A percentile compares a stretch with the other conserved stretches of the same genome.
phyloP scores from a whole-genome alignment of 2,329 filamentous ascomycete genomes.

The Podosphaera xanthii region DNA sequence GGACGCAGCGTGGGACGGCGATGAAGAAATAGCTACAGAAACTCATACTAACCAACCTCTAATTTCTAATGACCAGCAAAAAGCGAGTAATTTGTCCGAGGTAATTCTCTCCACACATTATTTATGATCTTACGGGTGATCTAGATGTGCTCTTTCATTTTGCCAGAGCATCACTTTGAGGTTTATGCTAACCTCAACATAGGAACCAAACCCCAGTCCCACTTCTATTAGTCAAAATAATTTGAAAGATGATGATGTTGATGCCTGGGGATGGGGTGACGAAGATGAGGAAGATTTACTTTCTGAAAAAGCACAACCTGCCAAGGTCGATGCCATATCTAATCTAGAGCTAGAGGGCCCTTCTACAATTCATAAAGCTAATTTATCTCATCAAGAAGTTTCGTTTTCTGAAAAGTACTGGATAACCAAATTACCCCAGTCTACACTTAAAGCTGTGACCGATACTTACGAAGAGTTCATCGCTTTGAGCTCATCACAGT shows the following conservation, averaged over 20 bases:
- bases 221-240: neutral
- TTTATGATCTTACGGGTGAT: neutral
- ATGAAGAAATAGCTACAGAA: conserved; percentile 26
- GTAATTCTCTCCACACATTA: neutral
- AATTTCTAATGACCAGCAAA: neutral
- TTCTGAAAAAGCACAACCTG: neutral
- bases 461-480: conserved; percentile 36
- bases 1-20: conserved; percentile 54
- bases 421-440: conserved; percentile 68
- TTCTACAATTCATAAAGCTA: neutral
- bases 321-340: neutral
- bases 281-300: conserved; percentile 26
- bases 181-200: neutral
- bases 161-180: neutral
- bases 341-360: conserved; percentile 12
- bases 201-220: neutral
- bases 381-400: conserved; percentile 26
- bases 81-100: neutral
- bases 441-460: conserved; percentile 44
- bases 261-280: conserved; percentile 65
- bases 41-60: neutral
- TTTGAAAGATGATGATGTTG: conserved; percentile 17
- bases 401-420: conserved; percentile 69
- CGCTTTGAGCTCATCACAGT: conserved; percentile 25
- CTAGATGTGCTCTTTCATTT: neutral